Evolutionary conservation across 192 early-diverging fungal genomes (phyloP), one percentile per base, ranked within the genome.

Genomic region (Allomyces macrogynus): DNA sequence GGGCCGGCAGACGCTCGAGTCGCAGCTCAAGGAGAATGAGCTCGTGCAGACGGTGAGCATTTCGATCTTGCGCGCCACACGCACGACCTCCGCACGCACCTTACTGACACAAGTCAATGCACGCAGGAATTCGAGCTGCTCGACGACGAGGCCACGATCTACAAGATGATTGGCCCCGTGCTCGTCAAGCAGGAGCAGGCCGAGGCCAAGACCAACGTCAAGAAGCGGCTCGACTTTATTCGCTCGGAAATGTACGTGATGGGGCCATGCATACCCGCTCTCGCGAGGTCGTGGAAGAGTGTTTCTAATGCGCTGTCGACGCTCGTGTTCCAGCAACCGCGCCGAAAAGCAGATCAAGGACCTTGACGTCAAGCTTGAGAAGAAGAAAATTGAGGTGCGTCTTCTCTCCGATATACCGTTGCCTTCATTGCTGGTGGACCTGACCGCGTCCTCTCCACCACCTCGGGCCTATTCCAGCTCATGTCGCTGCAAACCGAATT

Each of bases 21-120:
- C 95, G 25, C 95, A 98, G 73, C 77, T 93, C 43, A 88, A 93
- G 66, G 95, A 98, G 66, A 98, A 98, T 77, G 89, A 92, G 70
- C 66, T 90, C 66, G 93, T 98, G 16, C 76, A 87, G 65, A 86
- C 87, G 71, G 87, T 89, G 44, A 63, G n/a, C 11, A 75, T 23
- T 24, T 72, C 61, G 44, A 26, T 23, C 25, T 23, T 23, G 11
- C 16, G 60, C 27, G 54, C 43, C 27, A 23, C 16, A 0, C 26
- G n/a, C 20, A n/a, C 25, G n/a, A n/a, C n/a, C n/a, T n/a, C 5
- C 44, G 22, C 14, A n/a, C n/a, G n/a, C n/a, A n/a, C n/a, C n/a
- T n/a, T 23, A 0, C 61, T 27, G 26, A 43, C 23, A 22, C n/a
- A n/a, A n/a, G n/a, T n/a, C n/a, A n/a, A n/a, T n/a, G n/a, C 63